Percentiles rank a stretch among this genome's conserved stretches.
Conservation (phyloP, 2,329 filamentous ascomycete species). For the Xylaria sp. region DNA sequence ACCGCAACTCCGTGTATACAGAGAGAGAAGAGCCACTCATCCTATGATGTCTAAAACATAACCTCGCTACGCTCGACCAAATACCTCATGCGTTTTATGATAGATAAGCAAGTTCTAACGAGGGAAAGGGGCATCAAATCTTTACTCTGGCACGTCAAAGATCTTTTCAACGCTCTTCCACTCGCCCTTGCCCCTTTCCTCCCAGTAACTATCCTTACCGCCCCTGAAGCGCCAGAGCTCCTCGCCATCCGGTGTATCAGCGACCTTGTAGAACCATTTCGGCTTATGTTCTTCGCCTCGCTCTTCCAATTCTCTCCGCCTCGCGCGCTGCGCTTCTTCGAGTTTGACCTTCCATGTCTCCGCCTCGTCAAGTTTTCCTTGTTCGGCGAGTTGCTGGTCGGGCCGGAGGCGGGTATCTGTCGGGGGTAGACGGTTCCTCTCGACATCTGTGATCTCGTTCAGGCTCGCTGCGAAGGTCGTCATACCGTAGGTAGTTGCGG, state of each 20-base stretch:
- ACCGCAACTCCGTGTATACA: not conserved
- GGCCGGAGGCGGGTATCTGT: conserved; percentile 86
- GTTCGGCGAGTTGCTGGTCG: conserved; percentile 85
- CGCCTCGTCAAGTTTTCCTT: conserved; percentile 80
- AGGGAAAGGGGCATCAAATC: not conserved
- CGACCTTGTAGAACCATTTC: conserved; percentile 81
- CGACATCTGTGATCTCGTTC: conserved; percentile 85
- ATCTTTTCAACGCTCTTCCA: conserved; percentile 41
- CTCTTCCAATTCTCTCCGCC: conserved; percentile 78
- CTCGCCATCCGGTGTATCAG: conserved; percentile 63
- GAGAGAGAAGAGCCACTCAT: not conserved
- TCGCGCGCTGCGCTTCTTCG: conserved; percentile 81
- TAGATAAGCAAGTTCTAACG: not conserved
- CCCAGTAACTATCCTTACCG: conserved; percentile 93
- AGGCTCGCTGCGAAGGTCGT: conserved; percentile 84
- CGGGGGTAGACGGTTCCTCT: conserved; percentile 73
- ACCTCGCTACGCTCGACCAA: not conserved
- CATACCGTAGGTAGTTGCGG: conserved; percentile 82
- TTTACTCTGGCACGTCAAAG: conserved; percentile 34
- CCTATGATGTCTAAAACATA: not conserved
- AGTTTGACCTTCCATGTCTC: conserved; percentile 82
- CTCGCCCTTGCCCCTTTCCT: conserved; percentile 63
- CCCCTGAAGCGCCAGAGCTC: conserved; percentile 77
- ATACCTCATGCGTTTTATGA: not conserved
- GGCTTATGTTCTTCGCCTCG: conserved; percentile 74